Evolutionary conservation across 2,329 filamentous ascomycete genomes (phyloP).

Genomic region (Elsinoe arachidis): DNA sequence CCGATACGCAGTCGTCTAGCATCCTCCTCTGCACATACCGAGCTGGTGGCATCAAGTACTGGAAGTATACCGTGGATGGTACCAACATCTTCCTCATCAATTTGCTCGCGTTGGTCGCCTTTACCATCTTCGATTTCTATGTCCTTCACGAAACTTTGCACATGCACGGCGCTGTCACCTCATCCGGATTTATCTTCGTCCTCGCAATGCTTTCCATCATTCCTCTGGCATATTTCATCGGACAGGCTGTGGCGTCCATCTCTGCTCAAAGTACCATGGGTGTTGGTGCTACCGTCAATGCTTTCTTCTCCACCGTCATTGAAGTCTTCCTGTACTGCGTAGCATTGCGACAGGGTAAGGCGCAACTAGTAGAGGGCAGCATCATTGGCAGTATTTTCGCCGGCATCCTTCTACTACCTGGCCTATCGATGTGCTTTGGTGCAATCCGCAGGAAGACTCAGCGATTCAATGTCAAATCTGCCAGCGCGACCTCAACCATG

Average conservation of each 20-base stretch:
- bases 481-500: constrained; percentile 97
- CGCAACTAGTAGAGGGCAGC: constrained; percentile 86
- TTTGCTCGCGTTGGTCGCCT: constrained; percentile 83
- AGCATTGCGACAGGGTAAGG: constrained; percentile 85
- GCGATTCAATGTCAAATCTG: constrained; percentile 92
- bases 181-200: constrained; percentile 76
- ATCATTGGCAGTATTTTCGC: constrained; percentile 98
- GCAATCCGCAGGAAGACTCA: constrained; percentile 97
- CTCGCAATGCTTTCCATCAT: constrained; percentile 86
- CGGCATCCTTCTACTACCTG: constrained; percentile 87
- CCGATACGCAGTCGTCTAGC: constrained; percentile 66
- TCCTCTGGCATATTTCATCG: constrained; percentile 94
- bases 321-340: constrained; percentile 98
- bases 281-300: constrained; percentile 90
- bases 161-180: constrained; percentile 64
- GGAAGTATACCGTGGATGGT: constrained; percentile 98
- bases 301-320: constrained; percentile 94
- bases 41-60: constrained; percentile 88
- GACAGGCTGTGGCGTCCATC: constrained; percentile 95
- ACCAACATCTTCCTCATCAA: constrained; percentile 99
- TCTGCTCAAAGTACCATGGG: constrained; percentile 99
- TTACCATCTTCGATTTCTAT: constrained; percentile 88
- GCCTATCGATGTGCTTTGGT: constrained; percentile 96
- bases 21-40: constrained; percentile 95
- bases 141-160: constrained; percentile 63